phyloP scores from a whole-genome alignment of 805 yeast species.

The Kuraishia hungarica region DNA sequence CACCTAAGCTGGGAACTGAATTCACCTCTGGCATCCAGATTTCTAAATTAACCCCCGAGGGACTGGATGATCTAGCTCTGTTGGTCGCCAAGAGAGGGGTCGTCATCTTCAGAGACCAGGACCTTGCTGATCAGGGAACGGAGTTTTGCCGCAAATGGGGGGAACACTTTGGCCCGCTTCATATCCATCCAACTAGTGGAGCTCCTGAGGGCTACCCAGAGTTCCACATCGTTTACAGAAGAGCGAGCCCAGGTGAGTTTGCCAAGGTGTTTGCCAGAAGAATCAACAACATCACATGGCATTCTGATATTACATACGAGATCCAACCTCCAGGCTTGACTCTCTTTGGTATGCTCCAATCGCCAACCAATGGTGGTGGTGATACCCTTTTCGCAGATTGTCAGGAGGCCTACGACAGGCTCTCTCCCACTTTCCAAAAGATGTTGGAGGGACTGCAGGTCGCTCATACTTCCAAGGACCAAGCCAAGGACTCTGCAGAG shows the following conservation, averaged over 20 bases:
- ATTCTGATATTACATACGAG: constrained; percentile 54
- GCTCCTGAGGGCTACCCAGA: constrained; percentile 34
- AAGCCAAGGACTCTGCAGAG: constrained; percentile 46
- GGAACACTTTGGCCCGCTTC: constrained; percentile 34
- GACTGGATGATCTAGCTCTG: constrained; percentile 38
- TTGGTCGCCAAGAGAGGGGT: constrained; percentile 40
- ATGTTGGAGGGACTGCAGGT: constrained; percentile 55
- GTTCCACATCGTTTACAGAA: constrained; percentile 30
- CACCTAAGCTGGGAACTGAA: constrained; percentile 37
- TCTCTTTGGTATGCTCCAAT: constrained; percentile 39
- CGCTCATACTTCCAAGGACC: constrained; percentile 62
- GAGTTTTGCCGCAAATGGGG: constrained; percentile 31
- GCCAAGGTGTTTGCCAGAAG: constrained; percentile 14
- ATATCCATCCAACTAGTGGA: constrained; percentile 42
- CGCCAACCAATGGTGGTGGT: constrained; percentile 48
- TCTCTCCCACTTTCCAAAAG: constrained; percentile 57
- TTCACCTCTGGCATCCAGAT: constrained; percentile 29
- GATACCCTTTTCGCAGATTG: constrained; percentile 76
- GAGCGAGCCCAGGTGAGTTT: constrained; percentile 19
- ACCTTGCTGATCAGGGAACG: constrained; percentile 29
- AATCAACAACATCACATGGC: constrained; percentile 32
- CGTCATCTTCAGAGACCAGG: constrained; percentile 36
- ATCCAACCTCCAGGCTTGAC: constrained; percentile 52
- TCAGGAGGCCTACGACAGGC: constrained; percentile 60
- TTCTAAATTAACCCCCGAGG: constrained; percentile 27